Base-by-base conservation (phyloP, 1,284 basidiomycete genomes). In the Sporisorium sorghi region DNA sequence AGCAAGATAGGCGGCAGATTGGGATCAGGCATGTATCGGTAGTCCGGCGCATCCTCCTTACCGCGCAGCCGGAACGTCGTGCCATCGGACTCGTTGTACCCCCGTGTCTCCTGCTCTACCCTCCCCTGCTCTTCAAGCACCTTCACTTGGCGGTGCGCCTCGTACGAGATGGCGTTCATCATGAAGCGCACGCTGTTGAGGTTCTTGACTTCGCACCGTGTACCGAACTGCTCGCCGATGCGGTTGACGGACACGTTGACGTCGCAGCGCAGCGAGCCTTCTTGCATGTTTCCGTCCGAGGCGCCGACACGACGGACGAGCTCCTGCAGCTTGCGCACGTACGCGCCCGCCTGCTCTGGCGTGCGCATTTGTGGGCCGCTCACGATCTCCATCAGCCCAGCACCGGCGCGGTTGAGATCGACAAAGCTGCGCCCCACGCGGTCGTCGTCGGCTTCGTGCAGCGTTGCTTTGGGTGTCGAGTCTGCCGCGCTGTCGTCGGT, bases 11-110 rank as follows among this genome's bases (percentile, higher is more conserved):
- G 89, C 0, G 93, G 93, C 0, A 99, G 86, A 82, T 99, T 98
- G 0, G 93, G 91, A 83, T 99, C 97, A 0, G 97, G 97, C 93
- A 99, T 95, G 86, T 97, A 99, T 8, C 96, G 89, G 84, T 99
- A 99, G 83, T 99, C 96, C 5, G 92, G 92, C 0, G 93, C 91
- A 78, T 94, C 92, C 81, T 97, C 96, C 85, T 99, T 99, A 48
- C 89, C 90, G 43, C 97, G 89, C 62, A 98, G 85, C 21, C 87
- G 87, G 85, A 90, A 95, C 0, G 97, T 99, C 80, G 91, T 88
- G 12, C 91, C 91, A 2, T 87, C 90, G 57, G 90, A 86, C 83
- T 95, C 93, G 84, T 98, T 90, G 80, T 95, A 94, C 0, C 93
- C 93, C 28, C 94, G 89, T 1, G 97, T 99, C 85, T 98, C 93